A percentile compares a stretch with the other conserved stretches of the same genome.
Evolutionary conservation across 1,284 basidiomycete species (phyloP).

Genomic region (Cutaneotrichosporon sp.): DNA sequence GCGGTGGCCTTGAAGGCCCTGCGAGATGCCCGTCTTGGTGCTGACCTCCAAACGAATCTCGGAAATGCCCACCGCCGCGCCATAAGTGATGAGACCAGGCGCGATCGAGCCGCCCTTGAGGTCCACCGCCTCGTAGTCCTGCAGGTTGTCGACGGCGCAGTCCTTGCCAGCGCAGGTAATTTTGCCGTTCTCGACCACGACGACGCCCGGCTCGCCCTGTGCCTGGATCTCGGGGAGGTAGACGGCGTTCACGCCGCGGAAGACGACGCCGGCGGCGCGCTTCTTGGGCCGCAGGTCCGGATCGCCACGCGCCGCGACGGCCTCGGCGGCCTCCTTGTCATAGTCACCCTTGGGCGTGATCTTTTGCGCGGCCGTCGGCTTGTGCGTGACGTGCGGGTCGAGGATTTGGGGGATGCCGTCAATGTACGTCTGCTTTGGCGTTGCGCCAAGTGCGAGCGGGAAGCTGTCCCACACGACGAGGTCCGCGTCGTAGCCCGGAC

Average conservation of each 20-base stretch:
- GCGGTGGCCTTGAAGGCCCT: conserved; percentile 45
- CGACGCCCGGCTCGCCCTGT: conserved; percentile 10
- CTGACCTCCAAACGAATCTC: conserved; percentile 56
- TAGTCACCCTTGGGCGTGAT: conserved; percentile 35
- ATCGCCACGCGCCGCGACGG: conserved; percentile 40
- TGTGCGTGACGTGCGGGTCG: conserved; percentile 33
- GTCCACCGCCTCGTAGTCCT: conserved; percentile 35
- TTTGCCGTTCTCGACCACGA: conserved; percentile 43
- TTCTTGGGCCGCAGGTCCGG: conserved; percentile 39
- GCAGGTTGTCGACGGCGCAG: conserved; percentile 18
- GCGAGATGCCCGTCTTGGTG: conserved; percentile 58
- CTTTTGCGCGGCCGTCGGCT: conserved; percentile 41
- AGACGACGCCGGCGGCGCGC: conserved; percentile 35
- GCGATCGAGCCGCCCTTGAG: conserved; percentile 48
- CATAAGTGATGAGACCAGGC: conserved; percentile 47
- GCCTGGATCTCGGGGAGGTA: conserved; percentile 17
- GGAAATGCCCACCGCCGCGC: conserved; percentile 46
- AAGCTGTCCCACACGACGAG: conserved; percentile 86
- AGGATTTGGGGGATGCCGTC: conserved; percentile 52
- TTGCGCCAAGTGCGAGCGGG: conserved; percentile 63
- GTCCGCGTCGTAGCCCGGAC: conserved; percentile 57
- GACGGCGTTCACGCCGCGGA: conserved; percentile 41
- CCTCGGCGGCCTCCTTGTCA: conserved; percentile 38
- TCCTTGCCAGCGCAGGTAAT: conserved; percentile 42
- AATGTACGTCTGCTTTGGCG: conserved; percentile 58